Percentiles rank a stretch among this genome's conserved stretches.
Evolutionary conservation across 768 basidiomycete genomes (phyloP).

Genomic region (Termitomyces sp.): DNA sequence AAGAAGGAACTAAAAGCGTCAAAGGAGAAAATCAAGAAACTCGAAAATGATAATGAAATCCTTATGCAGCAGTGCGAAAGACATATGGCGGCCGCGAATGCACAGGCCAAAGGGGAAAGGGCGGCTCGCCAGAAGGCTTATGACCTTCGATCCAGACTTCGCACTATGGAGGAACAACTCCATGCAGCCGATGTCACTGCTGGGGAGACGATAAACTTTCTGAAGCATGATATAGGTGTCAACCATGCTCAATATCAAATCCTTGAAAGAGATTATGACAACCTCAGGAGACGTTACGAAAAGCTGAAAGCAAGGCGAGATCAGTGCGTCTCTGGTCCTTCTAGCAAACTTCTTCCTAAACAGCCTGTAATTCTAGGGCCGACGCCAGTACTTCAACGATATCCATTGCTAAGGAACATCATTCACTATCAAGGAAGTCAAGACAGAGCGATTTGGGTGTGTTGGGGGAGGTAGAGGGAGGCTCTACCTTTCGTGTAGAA

Average conservation of each 20-base stretch:
- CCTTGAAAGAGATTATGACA: conserved; percentile 16
- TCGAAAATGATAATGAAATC: conserved; percentile 36
- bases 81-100: conserved; percentile 31
- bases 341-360: neutral
- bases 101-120: conserved; percentile 21
- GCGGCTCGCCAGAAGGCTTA: conserved; percentile 20
- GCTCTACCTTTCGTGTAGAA: neutral
- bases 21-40: conserved; percentile 32
- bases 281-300: conserved; percentile 14
- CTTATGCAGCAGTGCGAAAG: conserved; percentile 42
- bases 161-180: neutral
- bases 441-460: neutral
- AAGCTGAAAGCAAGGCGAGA: neutral
- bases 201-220: neutral
- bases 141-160: conserved; percentile 8
- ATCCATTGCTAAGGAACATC: neutral
- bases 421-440: neutral
- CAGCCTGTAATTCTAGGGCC: neutral
- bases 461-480: no score
- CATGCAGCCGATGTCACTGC: neutral
- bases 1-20: conserved; percentile 31
- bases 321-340: conserved; percentile 2
- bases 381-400: neutral
- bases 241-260: neutral
- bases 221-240: neutral